Conservation (phyloP, 805 yeast genomes). For the Candida ortonii region DNA sequence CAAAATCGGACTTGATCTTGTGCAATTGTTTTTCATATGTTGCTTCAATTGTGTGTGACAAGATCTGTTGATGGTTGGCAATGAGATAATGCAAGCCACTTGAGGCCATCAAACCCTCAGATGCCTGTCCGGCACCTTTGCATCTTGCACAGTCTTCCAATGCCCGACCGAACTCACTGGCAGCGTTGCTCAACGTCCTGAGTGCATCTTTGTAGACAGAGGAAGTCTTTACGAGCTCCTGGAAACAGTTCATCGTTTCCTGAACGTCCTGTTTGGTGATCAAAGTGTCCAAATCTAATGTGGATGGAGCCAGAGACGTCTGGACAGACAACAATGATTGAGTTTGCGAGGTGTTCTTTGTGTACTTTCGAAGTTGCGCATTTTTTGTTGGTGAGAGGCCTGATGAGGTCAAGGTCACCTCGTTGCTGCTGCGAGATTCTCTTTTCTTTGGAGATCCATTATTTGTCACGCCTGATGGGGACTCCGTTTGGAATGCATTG, state of each 20-base stretch:
- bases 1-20: slow-evolving; percentile 43
- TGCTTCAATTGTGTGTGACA: slow-evolving; percentile 54
- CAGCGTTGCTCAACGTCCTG: slow-evolving; percentile 49
- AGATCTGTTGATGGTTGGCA: slow-evolving; percentile 72
- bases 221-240: slow-evolving; percentile 47
- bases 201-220: slow-evolving; percentile 46
- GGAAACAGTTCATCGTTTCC: slow-evolving; percentile 46
- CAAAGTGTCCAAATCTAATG: slow-evolving; percentile 57
- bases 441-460: background rate
- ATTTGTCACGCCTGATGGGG: background rate
- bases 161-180: slow-evolving; percentile 69
- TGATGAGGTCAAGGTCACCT: slow-evolving; percentile 3
- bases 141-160: slow-evolving; percentile 62
- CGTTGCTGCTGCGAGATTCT: background rate
- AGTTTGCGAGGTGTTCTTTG: slow-evolving; percentile 14
- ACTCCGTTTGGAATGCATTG: background rate
- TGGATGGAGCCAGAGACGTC: slow-evolving; percentile 50
- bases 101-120: slow-evolving; percentile 66
- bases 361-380: slow-evolving; percentile 9
- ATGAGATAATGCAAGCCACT: slow-evolving; percentile 76
- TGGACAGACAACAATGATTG: slow-evolving; percentile 36
- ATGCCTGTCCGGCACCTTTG: slow-evolving; percentile 57
- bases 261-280: slow-evolving; percentile 60
- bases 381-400: background rate
- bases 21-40: slow-evolving; percentile 54